Evolutionary conservation across 441 rosid species (phyloP).

Genomic region (Pelargonium myrrhifolium): DNA sequence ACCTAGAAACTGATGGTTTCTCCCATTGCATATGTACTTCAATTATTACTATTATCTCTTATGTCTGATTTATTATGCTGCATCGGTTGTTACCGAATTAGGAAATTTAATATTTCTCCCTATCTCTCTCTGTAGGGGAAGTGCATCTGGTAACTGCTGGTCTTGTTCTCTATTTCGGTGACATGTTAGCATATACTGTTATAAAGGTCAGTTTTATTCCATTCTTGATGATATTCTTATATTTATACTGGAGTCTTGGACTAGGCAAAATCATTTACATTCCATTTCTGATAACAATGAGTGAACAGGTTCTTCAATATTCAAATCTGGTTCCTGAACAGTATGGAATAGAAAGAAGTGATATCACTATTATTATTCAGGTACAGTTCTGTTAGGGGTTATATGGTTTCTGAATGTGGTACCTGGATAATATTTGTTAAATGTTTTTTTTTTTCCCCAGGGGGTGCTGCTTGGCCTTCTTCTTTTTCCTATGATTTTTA

Average conservation of each 20-base stretch:
- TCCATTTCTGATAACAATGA: conserved; percentile 20
- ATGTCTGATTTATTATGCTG: not conserved
- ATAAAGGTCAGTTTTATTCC: conserved; percentile 50
- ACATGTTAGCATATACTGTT: conserved; percentile 68
- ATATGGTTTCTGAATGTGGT: conserved; percentile 17
- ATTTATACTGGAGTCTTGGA: conserved; percentile 13
- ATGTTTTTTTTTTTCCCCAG: conserved; percentile 33
- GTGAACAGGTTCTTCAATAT: conserved; percentile 44
- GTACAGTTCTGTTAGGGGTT: conserved; percentile 26
- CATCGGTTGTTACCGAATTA: not conserved
- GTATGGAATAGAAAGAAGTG: conserved; percentile 56
- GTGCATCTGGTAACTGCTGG: conserved; percentile 70
- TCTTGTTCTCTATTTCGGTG: conserved; percentile 83
- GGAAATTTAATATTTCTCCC: conserved; percentile 9
- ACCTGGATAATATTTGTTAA: conserved; percentile 13
- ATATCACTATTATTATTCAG: conserved; percentile 73
- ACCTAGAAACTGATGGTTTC: not conserved
- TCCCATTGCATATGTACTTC: not conserved
- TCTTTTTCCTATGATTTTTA: conserved; percentile 56
- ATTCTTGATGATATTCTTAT: conserved; percentile 9
- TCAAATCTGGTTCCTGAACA: conserved; percentile 36
- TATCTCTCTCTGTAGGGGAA: conserved; percentile 57
- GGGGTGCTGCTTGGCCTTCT: conserved; percentile 76
- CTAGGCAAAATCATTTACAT: conserved; percentile 16
- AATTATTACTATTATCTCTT: not conserved